A percentile compares a stretch with the other conserved stretches of the same genome.
phyloP scores from a whole-genome alignment of 2,329 filamentous ascomycete genomes.

The Aspergillus udagawae region DNA sequence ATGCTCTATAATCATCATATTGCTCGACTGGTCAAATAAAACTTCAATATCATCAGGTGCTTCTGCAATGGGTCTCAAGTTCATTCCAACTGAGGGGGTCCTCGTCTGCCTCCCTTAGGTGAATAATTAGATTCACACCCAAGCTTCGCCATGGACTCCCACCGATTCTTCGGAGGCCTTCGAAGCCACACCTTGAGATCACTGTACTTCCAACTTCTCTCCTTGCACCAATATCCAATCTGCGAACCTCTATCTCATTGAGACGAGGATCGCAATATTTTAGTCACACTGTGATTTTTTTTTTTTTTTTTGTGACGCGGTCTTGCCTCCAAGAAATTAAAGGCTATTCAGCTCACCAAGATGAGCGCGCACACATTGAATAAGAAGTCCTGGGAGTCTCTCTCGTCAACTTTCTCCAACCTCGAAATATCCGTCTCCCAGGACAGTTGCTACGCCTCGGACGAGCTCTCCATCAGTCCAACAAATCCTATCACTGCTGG shows the following conservation, averaged over 20 bases:
- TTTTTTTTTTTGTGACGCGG: background rate
- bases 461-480: constrained; percentile 34
- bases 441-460: constrained; percentile 38
- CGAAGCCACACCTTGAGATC: constrained; percentile 23
- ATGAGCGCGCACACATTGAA: constrained; percentile 26
- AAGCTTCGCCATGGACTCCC: constrained; percentile 29
- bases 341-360: constrained; percentile 8
- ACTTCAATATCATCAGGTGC: constrained; percentile 1
- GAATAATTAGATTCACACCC: constrained; percentile 19
- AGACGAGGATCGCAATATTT: background rate
- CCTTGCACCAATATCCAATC: constrained; percentile 3
- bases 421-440: constrained; percentile 37
- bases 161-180: constrained; percentile 26
- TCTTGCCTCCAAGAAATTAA: background rate
- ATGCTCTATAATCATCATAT: constrained; percentile 5
- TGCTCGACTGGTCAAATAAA: constrained; percentile 11
- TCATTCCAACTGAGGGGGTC: constrained; percentile 19
- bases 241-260: background rate
- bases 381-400: constrained; percentile 34
- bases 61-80: constrained; percentile 22
- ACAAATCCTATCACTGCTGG: constrained; percentile 21
- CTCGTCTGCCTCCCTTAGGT: constrained; percentile 26
- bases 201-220: constrained; percentile 6
- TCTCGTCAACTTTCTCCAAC: constrained; percentile 33
- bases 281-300: background rate